phyloP scores from a whole-genome alignment of 306 rosid species.

The Prunus campanulata region DNA sequence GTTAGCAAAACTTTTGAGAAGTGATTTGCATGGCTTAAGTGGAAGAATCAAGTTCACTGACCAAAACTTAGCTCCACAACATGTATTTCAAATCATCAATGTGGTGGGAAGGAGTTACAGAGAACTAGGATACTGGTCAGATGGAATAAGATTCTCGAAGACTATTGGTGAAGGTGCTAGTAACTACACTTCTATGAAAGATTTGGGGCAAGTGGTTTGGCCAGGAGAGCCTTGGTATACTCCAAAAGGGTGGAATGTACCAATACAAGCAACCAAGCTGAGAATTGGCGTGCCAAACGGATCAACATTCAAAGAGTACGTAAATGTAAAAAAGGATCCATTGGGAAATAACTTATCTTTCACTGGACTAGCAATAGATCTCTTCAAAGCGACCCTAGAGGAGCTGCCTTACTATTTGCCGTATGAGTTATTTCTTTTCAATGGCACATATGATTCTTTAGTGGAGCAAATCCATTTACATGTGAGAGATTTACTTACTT shows the following conservation, averaged over 20 bases:
- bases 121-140: slow-evolving; percentile 53
- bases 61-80: slow-evolving; percentile 19
- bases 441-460: slow-evolving; percentile 37
- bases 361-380: slow-evolving; percentile 37
- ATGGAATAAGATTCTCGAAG: slow-evolving; percentile 32
- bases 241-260: slow-evolving; percentile 42
- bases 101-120: slow-evolving; percentile 39
- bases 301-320: slow-evolving; percentile 28
- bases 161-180: neutral
- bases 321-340: slow-evolving; percentile 14
- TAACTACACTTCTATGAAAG: slow-evolving; percentile 27
- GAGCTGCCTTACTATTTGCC: slow-evolving; percentile 31
- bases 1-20: slow-evolving; percentile 27
- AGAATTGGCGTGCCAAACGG: slow-evolving; percentile 42
- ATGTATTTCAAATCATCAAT: slow-evolving; percentile 40
- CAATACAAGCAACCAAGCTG: slow-evolving; percentile 14
- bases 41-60: slow-evolving; percentile 25
- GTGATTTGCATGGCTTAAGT: slow-evolving; percentile 27
- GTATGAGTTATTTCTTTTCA: slow-evolving; percentile 23
- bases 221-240: slow-evolving; percentile 38
- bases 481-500: slow-evolving; percentile 6
- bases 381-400: slow-evolving; percentile 25
- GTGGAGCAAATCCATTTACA: slow-evolving; percentile 32
- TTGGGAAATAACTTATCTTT: neutral
- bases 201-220: slow-evolving; percentile 37